Conservation (phyloP, 345 rosid species). For the Gynandropsis gynandra region DNA sequence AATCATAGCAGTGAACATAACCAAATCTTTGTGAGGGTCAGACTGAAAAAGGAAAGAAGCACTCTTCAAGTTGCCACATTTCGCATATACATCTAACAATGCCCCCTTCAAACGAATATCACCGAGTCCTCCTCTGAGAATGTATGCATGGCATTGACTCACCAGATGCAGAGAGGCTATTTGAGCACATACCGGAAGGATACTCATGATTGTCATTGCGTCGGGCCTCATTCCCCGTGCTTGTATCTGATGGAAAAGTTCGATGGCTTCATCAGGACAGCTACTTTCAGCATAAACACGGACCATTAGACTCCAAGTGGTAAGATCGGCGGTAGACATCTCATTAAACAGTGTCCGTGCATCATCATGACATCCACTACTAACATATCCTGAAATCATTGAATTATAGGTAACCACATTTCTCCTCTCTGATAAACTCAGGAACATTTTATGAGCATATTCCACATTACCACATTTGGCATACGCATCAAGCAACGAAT, state of each 20-base stretch:
- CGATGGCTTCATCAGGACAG: conserved; percentile 32
- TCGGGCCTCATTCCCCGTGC: conserved; percentile 50
- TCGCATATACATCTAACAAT: conserved; percentile 72
- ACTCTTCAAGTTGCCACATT: conserved; percentile 56
- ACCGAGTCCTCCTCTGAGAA: conserved; percentile 41
- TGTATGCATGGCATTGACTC: conserved; percentile 75
- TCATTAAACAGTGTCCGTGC: conserved; percentile 38
- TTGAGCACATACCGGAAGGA: conserved; percentile 49
- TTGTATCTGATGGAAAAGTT: conserved; percentile 36
- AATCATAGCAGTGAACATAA: conserved; percentile 71
- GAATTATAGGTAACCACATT: conserved; percentile 56
- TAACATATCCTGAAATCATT: conserved; percentile 49
- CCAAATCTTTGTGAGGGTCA: conserved; percentile 50
- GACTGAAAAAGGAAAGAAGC: conserved; percentile 54
- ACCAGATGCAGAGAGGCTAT: conserved; percentile 34
- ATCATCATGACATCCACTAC: conserved; percentile 44
- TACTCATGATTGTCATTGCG: conserved; percentile 46
- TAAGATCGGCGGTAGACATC: conserved; percentile 51
- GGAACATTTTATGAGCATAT: conserved; percentile 42
- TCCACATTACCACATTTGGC: conserved; percentile 47
- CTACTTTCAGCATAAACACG: conserved; percentile 44
- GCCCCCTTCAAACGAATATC: conserved; percentile 39
- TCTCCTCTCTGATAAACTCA: conserved; percentile 32
- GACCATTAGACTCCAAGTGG: conserved; percentile 84
- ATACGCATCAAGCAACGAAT: conserved; percentile 71